Evolutionary conservation across 179 eudicot species (phyloP), one percentile per base, ranked within the genome.

Genomic region (Beta corolliflora): DNA sequence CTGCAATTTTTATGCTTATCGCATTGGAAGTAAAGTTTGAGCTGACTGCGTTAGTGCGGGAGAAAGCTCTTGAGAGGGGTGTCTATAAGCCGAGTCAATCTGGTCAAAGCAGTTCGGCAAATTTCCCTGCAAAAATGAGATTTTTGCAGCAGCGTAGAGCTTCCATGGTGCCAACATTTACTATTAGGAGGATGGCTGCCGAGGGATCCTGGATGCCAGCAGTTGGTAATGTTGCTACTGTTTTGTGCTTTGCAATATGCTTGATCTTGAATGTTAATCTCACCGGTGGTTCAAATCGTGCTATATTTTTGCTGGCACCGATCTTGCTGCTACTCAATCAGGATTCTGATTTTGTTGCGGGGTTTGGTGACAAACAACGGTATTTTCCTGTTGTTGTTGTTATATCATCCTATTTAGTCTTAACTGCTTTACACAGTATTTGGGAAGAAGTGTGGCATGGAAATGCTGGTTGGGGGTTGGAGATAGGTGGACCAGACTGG

Each of bases 181-280:
- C 97, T 29, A 92, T 97, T 70, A 93, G 89, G 86, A 88, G 91
- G 78, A 93, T 97, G 91, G 92, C 95, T 78, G 94, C 93, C 11
- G 99, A 97, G 83, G 97, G 99, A 58, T 95, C 97, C 15, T 97
- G 99, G 99, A 97, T 97, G 99, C 97, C 99, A n/a, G 97, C 98
- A 59, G 98, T 97, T 71, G 99, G 99, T 45, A 97, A 97, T 80
- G 99, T 97, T 75, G 98, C 98, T 60, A 93, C 98, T 10, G 85
- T 93, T 21, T 89, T 96, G 94, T 94, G 97, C 86, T 96, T 96
- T 78, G 97, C 96, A 45, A 96, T 94, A 82, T 92, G 97, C 88
- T 80, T 96, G 78, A 94, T 96, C 85, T 87, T 96, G 86, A 96
- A 96, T 78, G 83, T 88, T 75, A 91, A 88, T 84, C 91, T 96